Evolutionary conservation across 768 basidiomycete genomes (phyloP).

Genomic region (Solioccasus polychromus): DNA sequence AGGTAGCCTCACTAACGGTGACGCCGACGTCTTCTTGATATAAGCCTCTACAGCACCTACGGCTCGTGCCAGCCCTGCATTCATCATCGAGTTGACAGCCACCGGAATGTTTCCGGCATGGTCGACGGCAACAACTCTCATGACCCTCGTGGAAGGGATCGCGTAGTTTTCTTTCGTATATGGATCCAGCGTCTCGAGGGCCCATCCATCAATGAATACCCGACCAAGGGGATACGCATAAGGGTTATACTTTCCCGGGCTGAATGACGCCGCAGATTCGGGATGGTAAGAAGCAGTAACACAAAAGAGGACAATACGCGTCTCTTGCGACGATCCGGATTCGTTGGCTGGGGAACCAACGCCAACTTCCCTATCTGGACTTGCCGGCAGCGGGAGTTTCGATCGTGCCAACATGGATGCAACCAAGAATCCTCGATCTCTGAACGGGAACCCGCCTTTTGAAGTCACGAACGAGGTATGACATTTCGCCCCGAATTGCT

Average conservation of each 20-base stretch:
- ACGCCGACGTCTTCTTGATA: slow-evolving; percentile 60
- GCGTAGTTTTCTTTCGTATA: slow-evolving; percentile 92
- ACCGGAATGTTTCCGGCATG: slow-evolving; percentile 83
- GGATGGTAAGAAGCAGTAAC: slow-evolving; percentile 82
- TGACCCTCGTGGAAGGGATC: slow-evolving; percentile 90
- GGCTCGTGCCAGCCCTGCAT: slow-evolving; percentile 67
- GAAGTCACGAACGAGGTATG: slow-evolving; percentile 69
- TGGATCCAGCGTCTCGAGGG: slow-evolving; percentile 93
- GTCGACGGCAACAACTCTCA: slow-evolving; percentile 80
- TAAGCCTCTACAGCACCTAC: slow-evolving; percentile 74
- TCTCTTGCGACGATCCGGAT: slow-evolving; percentile 35
- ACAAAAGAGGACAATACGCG: slow-evolving; percentile 69
- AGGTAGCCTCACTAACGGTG: slow-evolving; percentile 71
- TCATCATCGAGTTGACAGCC: slow-evolving; percentile 83
- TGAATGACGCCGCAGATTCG: slow-evolving; percentile 55
- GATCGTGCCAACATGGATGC: slow-evolving; percentile 73
- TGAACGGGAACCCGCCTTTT: slow-evolving; percentile 85
- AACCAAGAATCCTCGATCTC: slow-evolving; percentile 83
- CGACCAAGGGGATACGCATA: slow-evolving; percentile 72
- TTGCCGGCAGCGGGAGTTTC: slow-evolving; percentile 32
- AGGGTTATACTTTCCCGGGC: slow-evolving; percentile 71
- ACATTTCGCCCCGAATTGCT: slow-evolving; percentile 74
- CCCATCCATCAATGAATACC: slow-evolving; percentile 90
- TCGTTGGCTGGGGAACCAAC: slow-evolving; percentile 18
- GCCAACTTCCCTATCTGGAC: slow-evolving; percentile 43